Evolutionary conservation across 2,329 filamentous ascomycete species (phyloP).

Genomic region (Arthrinium puccinioides): DNA sequence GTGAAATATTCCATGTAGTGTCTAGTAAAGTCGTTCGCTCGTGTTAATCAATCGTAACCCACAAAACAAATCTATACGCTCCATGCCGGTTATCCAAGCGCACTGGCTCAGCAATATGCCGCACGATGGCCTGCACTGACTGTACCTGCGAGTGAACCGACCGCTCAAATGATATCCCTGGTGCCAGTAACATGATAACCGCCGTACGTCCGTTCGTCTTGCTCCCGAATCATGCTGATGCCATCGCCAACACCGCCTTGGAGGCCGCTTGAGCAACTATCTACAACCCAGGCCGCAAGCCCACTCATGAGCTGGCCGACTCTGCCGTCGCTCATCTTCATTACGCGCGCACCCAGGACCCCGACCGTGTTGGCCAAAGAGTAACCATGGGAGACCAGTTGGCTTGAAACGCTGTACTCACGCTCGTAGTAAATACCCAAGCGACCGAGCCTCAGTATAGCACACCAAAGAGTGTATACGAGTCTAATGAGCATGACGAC

Average conservation of each 20-base stretch:
- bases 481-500: slow-evolving; percentile 54
- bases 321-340: slow-evolving; percentile 55
- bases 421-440: slow-evolving; percentile 56
- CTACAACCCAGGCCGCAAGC: slow-evolving; percentile 52
- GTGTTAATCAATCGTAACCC: too few species aligned
- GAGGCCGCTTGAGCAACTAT: slow-evolving; percentile 58
- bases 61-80: too few species aligned
- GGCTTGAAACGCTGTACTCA: slow-evolving; percentile 56
- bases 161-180: too few species aligned
- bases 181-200: too few species aligned
- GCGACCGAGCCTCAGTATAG: slow-evolving; percentile 41
- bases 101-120: too few species aligned
- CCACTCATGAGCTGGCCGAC: slow-evolving; percentile 53
- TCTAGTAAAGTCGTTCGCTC: too few species aligned
- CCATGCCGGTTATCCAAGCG: too few species aligned
- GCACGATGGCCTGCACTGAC: too few species aligned
- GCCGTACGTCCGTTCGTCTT: too few species aligned
- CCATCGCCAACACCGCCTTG: slow-evolving; percentile 51
- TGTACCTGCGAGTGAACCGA: too few species aligned
- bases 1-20: too few species aligned
- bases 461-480: slow-evolving; percentile 53
- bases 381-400: slow-evolving; percentile 43
- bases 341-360: slow-evolving; percentile 47
- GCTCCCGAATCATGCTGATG: slow-evolving; percentile 11
- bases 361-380: slow-evolving; percentile 46